Evolutionary conservation across 257 asterid genomes (phyloP), one percentile per base, ranked within the genome.

Genomic region (Lycium barbarum): DNA sequence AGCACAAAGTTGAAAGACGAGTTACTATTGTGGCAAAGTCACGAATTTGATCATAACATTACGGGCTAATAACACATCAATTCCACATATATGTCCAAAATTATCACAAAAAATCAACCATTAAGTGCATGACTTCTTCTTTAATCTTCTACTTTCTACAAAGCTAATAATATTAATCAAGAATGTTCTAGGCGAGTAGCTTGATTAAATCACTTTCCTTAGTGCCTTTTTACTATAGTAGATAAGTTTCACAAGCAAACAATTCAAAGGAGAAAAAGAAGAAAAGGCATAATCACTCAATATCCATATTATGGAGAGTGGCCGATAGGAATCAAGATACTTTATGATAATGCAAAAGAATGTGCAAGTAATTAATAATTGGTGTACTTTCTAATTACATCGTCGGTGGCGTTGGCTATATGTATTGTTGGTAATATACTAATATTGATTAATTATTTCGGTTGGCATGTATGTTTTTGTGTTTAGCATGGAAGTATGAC

Each of bases 211-310:
- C 17, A 15, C 38, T 70, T 51, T 53, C 26, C 82, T 76, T 26
- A 33, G 47, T 76, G 82, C 26, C 82, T 26, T 76, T 76, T 76
- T 53, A 76, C 82, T 51, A 26, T 76, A 76, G 65, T 2, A 76
- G 82, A 76, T 76, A 76, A 53, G 47, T 20, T 26, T 53, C 45
- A 51, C 49, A 53, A 76, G 82, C 63, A 53, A 76, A 76, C 36
- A 26, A 51, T 26, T 51, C 20, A 53, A 51, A 51, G 7, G 18
- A 18, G 2, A 13, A 12, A 7, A 12, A n/a, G 12, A 20, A 9
- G 18, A 49, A 55, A 15, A 18, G 18, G 22, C 17, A 76, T 26
- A 26, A 51, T 26, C 22, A 53, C 9, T 14, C 15, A 26, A 49
- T 49, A 49, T 74, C 61, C 13, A 45, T 22, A 74, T 72, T 26